phyloP scores from a whole-genome alignment of 108 stramenopile species.

The Stephanodiscus minutulus region DNA sequence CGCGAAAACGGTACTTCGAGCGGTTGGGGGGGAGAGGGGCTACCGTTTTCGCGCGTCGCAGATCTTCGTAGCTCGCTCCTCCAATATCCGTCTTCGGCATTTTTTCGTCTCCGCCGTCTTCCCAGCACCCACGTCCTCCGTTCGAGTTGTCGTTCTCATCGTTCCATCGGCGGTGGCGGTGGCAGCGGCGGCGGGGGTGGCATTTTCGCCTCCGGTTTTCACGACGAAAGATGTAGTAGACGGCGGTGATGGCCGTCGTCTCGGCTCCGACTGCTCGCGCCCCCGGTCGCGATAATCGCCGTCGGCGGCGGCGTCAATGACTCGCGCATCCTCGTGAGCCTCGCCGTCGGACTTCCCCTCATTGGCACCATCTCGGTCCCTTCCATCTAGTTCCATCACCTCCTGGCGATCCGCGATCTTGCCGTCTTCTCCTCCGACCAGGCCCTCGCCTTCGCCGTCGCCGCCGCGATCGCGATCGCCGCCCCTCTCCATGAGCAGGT shows the following conservation, averaged over 20 bases:
- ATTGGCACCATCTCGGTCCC: not conserved
- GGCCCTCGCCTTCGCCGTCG: not conserved
- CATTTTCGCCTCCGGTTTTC: not conserved
- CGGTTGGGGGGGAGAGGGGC: too few relatives aligned
- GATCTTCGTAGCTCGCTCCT: conserved; percentile 44
- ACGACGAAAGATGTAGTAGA: too few relatives aligned
- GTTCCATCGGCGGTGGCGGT: not conserved
- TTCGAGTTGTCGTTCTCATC: too few relatives aligned
- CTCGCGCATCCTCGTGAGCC: not conserved
- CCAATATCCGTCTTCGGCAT: conserved; percentile 31
- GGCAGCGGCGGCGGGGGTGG: not conserved
- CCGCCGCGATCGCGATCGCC: not conserved
- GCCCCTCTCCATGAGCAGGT: conserved; percentile 50
- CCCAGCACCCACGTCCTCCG: not conserved
- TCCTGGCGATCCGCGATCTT: not conserved
- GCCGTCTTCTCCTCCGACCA: not conserved
- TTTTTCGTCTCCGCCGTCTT: not conserved
- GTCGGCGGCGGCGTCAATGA: not conserved
- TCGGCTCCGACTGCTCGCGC: not conserved
- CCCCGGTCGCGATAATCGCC: not conserved
- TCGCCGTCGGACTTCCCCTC: not conserved
- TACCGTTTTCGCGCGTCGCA: conserved; percentile 40
- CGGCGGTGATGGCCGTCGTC: too few relatives aligned
- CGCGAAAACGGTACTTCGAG: too few relatives aligned
- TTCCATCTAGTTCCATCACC: not conserved